Evolutionary conservation across 108 stramenopile genomes (phyloP).

Genomic region (Skeletonema menzelii): DNA sequence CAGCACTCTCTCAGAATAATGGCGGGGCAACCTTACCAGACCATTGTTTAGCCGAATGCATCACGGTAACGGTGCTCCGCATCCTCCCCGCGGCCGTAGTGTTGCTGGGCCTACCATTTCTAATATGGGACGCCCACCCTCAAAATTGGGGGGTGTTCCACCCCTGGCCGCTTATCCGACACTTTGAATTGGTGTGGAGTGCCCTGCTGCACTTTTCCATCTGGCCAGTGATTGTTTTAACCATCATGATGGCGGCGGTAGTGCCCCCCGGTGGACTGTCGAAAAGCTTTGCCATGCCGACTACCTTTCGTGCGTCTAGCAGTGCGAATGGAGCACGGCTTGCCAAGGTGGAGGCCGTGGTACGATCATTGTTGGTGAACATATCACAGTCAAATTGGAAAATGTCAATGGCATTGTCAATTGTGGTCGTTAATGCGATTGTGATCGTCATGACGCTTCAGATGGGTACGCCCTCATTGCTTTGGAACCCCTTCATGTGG

Average conservation of each 20-base stretch:
- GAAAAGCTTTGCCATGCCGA: neutral
- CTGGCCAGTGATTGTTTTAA: slow-evolving; percentile 30
- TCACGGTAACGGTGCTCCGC: slow-evolving; percentile 9
- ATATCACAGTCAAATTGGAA: slow-evolving; percentile 40
- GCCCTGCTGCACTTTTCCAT: slow-evolving; percentile 37
- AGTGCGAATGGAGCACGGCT: neutral
- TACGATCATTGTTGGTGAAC: slow-evolving; percentile 6
- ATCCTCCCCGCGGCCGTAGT: slow-evolving; percentile 10
- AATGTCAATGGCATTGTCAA: slow-evolving; percentile 26
- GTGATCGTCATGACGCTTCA: slow-evolving; percentile 34
- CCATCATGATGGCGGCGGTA: neutral
- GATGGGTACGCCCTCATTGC: slow-evolving; percentile 27
- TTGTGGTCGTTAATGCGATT: slow-evolving; percentile 8
- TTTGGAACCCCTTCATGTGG: slow-evolving; percentile 49
- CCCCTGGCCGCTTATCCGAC: slow-evolving; percentile 8
- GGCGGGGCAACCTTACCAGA: neutral
- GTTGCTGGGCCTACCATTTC: slow-evolving; percentile 8
- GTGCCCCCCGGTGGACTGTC: slow-evolving; percentile 24
- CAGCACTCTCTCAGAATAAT: too few species aligned
- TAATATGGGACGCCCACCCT: slow-evolving; percentile 38
- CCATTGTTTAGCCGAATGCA: slow-evolving; percentile 10
- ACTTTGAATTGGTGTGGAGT: slow-evolving; percentile 43
- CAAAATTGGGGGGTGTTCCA: slow-evolving; percentile 8
- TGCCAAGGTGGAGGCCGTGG: neutral
- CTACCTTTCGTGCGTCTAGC: neutral